These are phyloP conservation scores for Chaetoscypha palmicola DNA, from an alignment of 2,329 filamentous ascomycete genomes.

Conservation along the genomic window DNA sequence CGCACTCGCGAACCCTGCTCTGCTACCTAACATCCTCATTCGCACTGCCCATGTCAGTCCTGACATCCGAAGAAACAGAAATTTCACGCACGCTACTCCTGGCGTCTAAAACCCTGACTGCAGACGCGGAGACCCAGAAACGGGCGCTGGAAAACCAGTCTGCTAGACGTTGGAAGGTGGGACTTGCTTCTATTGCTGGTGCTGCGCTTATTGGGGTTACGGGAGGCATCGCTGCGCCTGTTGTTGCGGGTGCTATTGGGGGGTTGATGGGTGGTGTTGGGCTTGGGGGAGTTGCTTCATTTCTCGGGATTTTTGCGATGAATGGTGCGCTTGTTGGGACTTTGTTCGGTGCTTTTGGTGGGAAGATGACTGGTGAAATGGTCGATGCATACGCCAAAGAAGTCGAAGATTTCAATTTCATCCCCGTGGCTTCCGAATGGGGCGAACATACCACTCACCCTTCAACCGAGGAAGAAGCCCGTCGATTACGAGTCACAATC, in stretches of 20 bases:
- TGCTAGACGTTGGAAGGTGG: slow-evolving; percentile 78
- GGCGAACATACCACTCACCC: slow-evolving; percentile 21
- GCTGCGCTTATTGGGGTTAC: slow-evolving; percentile 87
- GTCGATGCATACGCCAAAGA: slow-evolving; percentile 83
- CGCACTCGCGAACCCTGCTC: slow-evolving; percentile 63
- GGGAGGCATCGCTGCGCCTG: slow-evolving; percentile 80
- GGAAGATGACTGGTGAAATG: slow-evolving; percentile 70
- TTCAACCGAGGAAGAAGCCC: slow-evolving; percentile 32
- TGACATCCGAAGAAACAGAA: slow-evolving; percentile 65
- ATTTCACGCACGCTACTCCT: slow-evolving; percentile 70
- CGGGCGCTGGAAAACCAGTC: slow-evolving; percentile 62
- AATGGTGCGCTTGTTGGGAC: slow-evolving; percentile 80
- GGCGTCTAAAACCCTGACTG: slow-evolving; percentile 59
- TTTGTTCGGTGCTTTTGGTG: slow-evolving; percentile 84
- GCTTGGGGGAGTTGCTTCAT: slow-evolving; percentile 76
- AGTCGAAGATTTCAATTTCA: slow-evolving; percentile 73
- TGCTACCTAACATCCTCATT: slow-evolving; percentile 63
- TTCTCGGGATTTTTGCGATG: slow-evolving; percentile 78
- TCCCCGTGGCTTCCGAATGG: slow-evolving; percentile 54
- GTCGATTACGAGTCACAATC: slow-evolving; percentile 69
- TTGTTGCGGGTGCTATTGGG: slow-evolving; percentile 80
- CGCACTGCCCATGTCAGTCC: slow-evolving; percentile 50
- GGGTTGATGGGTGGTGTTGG: slow-evolving; percentile 80
- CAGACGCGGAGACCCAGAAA: slow-evolving; percentile 68
- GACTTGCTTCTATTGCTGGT: slow-evolving; percentile 77